phyloP scores from a whole-genome alignment of 2,329 filamentous ascomycete genomes.

The Lachnellula cervina region DNA sequence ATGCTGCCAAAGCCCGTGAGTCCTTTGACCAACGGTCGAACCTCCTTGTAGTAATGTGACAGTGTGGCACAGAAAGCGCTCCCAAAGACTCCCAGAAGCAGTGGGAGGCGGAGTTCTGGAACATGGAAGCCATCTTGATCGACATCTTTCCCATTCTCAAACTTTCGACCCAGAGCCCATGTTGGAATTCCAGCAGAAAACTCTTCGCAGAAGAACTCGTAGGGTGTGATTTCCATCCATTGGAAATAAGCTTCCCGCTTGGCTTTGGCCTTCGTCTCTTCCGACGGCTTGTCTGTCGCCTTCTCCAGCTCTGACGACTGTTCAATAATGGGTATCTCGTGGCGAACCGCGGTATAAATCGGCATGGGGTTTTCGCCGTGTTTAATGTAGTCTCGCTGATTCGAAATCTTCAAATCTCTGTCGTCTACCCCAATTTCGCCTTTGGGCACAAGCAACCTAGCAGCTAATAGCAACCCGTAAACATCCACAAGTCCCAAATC shows the following conservation, averaged over 20 bases:
- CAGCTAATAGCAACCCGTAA: slow-evolving; percentile 81
- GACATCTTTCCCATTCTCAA: slow-evolving; percentile 65
- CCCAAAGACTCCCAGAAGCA: slow-evolving; percentile 92
- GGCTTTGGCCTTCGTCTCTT: slow-evolving; percentile 46
- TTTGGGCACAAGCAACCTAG: slow-evolving; percentile 78
- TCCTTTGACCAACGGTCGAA: slow-evolving; percentile 74
- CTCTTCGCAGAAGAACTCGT: slow-evolving; percentile 94
- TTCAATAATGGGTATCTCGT: slow-evolving; percentile 76
- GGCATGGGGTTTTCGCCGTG: slow-evolving; percentile 80
- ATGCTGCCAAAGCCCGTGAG: slow-evolving; percentile 71
- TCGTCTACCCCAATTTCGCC: slow-evolving; percentile 75
- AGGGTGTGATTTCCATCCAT: slow-evolving; percentile 94
- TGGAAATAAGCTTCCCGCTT: slow-evolving; percentile 85
- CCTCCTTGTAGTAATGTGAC: slow-evolving; percentile 92
- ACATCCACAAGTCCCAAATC: slow-evolving; percentile 89
- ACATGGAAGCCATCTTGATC: slow-evolving; percentile 63
- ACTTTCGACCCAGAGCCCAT: slow-evolving; percentile 84
- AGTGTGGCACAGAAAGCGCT: slow-evolving; percentile 94
- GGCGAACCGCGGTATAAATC: slow-evolving; percentile 91
- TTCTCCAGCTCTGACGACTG: slow-evolving; percentile 36
- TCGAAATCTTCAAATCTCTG: slow-evolving; percentile 84
- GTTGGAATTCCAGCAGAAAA: slow-evolving; percentile 87
- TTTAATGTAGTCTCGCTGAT: slow-evolving; percentile 71
- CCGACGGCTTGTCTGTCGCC: slow-evolving; percentile 34
- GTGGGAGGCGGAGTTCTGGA: slow-evolving; percentile 77